Evolutionary conservation across 164 flowering plant species (phyloP), one percentile per base, ranked within the genome.

Genomic region (Nelumbo lutea): DNA sequence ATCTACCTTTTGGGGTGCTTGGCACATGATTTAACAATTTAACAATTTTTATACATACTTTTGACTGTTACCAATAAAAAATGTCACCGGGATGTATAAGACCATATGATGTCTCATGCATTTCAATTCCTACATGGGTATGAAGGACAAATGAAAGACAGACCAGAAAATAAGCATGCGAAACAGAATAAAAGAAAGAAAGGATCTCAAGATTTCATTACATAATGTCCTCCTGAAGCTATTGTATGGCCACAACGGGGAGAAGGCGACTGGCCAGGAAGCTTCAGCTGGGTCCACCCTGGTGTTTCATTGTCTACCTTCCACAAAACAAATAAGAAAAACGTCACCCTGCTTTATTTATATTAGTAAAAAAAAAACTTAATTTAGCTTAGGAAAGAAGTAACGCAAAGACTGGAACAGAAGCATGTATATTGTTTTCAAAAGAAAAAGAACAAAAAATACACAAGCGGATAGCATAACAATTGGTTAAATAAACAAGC

Each of bases 201-300:
- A 58, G 66, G 59, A 58, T 57, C 40, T 46, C 14, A 39, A 77
- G 66, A 70, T 71, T 65, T 68, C 42, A 62, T 81, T 90, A 96
- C 99, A 81, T 87, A 69, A 70, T 81, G 91, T 64, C 99, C 97
- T 66, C 87, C 90, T 69, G 95, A 96, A 64, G 99, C 84, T 66
- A 90, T 65, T 27, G 95, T 89, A 77, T 96, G 99, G 51, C 99
- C 98, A 80, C 99, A 96, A 50, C 96, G 89, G 5, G 96, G 78
- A 68, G 98, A 81, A 77, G 99, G 99, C 75, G 93, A 85, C 79
- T 91, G 98, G 68, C 99, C 98, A 9, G 98, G 99, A 88, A 96
- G 97, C 90, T 90, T 96, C 79, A 96, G 78, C 69, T 89, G 97
- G 70, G 99, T 96, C 99, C 98, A 96, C 73, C 95, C 96, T 70